These are phyloP conservation scores for Fragilariopsis cylindrus DNA, from an alignment of 108 stramenopile species.

Conservation along the genomic window DNA sequence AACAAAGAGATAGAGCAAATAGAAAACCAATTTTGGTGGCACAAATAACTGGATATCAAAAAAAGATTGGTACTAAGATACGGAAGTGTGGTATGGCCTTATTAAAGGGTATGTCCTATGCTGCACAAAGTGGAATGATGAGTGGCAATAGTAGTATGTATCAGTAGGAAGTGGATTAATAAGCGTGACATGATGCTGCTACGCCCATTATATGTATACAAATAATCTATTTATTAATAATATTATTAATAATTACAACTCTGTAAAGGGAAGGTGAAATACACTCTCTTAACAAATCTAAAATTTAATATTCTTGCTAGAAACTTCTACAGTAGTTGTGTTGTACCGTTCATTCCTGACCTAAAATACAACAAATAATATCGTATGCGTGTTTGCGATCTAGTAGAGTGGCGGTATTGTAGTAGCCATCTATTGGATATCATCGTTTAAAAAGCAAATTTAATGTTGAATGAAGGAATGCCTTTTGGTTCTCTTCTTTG, in stretches of 20 bases:
- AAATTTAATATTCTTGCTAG: no score
- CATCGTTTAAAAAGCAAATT: no score
- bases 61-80: constrained; percentile 13
- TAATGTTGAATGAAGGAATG: no score
- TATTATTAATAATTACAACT: background rate
- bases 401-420: no score
- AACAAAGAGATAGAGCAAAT: constrained; percentile 18
- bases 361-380: background rate
- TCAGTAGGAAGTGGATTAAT: background rate
- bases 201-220: background rate
- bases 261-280: background rate
- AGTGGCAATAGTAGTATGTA: background rate
- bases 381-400: no score
- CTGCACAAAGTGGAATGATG: constrained; percentile 25
- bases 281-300: no score
- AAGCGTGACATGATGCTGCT: background rate
- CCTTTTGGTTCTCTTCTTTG: no score
- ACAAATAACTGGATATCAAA: constrained; percentile 24
- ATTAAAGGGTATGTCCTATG: constrained; percentile 33
- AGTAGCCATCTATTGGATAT: no score
- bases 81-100: constrained; percentile 14
- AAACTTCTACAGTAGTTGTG: background rate
- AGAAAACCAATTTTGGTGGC: constrained; percentile 15
- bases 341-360: background rate
- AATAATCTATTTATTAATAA: background rate